Evolutionary conservation across 108 stramenopile genomes (phyloP).

Genomic region (Fragilaria radians): DNA sequence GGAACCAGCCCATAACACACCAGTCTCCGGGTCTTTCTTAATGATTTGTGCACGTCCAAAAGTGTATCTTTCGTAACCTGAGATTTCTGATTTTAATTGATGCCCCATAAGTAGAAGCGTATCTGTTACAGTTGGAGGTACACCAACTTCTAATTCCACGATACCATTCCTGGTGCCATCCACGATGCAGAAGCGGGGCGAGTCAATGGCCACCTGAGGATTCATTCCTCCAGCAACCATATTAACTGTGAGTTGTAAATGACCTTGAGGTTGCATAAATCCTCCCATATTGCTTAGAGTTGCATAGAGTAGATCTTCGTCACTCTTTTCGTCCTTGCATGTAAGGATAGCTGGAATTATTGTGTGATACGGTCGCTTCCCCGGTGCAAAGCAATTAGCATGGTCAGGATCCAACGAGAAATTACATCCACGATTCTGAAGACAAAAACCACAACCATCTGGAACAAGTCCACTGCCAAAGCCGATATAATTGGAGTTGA

Average conservation of each 20-base stretch:
- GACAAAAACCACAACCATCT: conserved; percentile 86
- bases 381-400: conserved; percentile 77
- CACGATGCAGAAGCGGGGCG: conserved; percentile 89
- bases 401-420: conserved; percentile 74
- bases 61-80: conserved; percentile 57
- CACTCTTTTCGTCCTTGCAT: conserved; percentile 39
- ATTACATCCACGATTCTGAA: conserved; percentile 93
- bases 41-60: conserved; percentile 96
- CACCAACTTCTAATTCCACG: conserved; percentile 68
- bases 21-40: conserved; percentile 36
- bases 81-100: conserved; percentile 31
- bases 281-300: conserved; percentile 94
- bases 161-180: conserved; percentile 72
- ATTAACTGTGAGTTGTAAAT: conserved; percentile 84
- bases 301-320: conserved; percentile 66
- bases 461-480: conserved; percentile 95
- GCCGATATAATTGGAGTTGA: conserved; percentile 93
- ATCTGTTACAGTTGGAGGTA: conserved; percentile 35
- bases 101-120: conserved; percentile 71
- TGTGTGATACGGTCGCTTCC: conserved; percentile 94
- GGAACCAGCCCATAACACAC: conserved; percentile 88
- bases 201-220: conserved; percentile 86
- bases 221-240: conserved; percentile 71
- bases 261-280: conserved; percentile 97
- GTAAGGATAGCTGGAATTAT: conserved; percentile 94